Conservation (phyloP, 352 stramenopile genomes). For the Globisporangium heterothallicum region DNA sequence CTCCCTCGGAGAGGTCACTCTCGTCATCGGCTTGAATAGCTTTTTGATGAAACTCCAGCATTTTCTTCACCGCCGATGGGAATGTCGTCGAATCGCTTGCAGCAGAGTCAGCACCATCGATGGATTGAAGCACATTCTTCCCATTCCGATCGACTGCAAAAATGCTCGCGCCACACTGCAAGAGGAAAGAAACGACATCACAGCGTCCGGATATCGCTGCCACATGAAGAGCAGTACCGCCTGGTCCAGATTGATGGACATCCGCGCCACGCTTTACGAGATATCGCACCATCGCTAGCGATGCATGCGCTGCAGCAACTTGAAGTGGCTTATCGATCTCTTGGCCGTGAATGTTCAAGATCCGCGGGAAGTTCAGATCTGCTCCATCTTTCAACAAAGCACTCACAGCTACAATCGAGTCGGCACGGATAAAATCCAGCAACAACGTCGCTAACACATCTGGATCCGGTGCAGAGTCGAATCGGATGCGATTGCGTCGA, state of each 20-base stretch:
- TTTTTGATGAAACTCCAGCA: conserved; percentile 48
- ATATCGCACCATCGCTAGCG: conserved; percentile 69
- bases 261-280: conserved; percentile 74
- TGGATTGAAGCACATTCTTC: conserved; percentile 40
- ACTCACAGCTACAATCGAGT: conserved; percentile 69
- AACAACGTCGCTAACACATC: conserved; percentile 56
- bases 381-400: conserved; percentile 71
- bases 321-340: conserved; percentile 69
- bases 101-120: conserved; percentile 14
- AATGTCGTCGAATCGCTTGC: background rate
- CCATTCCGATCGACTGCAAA: conserved; percentile 43
- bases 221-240: conserved; percentile 63
- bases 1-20: conserved; percentile 50
- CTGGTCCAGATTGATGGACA: conserved; percentile 43
- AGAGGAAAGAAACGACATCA: conserved; percentile 65
- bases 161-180: conserved; percentile 70
- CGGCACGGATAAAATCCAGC: conserved; percentile 65
- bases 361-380: conserved; percentile 54
- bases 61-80: conserved; percentile 41
- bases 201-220: conserved; percentile 56
- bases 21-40: conserved; percentile 23
- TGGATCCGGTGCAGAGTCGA: conserved; percentile 54
- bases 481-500: conserved; percentile 23
- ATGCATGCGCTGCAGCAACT: conserved; percentile 51
- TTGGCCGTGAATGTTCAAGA: conserved; percentile 36